phyloP scores from a whole-genome alignment of 176 grass and related monocot genomes.

The Eragrostis curvula region DNA sequence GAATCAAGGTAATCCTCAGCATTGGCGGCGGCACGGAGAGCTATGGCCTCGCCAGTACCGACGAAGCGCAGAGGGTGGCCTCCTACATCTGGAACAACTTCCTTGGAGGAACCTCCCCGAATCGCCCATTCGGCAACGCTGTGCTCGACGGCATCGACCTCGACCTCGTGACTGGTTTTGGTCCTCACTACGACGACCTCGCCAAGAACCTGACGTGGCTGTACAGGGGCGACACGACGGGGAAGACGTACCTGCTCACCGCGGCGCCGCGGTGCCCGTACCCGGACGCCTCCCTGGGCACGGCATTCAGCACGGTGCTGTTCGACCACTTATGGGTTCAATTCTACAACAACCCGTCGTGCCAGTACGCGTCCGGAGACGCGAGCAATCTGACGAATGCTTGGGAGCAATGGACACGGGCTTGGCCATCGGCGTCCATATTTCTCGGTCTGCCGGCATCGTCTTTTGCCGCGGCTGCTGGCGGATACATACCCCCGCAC shows the following conservation, averaged over 20 bases:
- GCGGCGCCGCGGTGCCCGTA: conserved; percentile 60
- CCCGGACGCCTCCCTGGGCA: conserved; percentile 48
- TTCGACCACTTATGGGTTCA: conserved; percentile 67
- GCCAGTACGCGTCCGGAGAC: conserved; percentile 40
- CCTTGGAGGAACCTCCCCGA: conserved; percentile 38
- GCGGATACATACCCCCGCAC: conserved; percentile 70
- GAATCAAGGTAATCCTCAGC: conserved; percentile 64
- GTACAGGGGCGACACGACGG: no score
- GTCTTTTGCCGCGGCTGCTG: neutral
- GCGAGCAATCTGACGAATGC: conserved; percentile 40
- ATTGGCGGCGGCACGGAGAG: conserved; percentile 11
- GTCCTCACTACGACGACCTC: no score
- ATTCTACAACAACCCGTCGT: conserved; percentile 54
- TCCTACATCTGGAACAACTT: conserved; percentile 74
- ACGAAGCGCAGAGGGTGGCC: conserved; percentile 60
- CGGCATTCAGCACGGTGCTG: conserved; percentile 47
- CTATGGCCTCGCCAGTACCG: conserved; percentile 46
- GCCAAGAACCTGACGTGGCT: no score
- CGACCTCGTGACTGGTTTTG: no score
- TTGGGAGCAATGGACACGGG: no score
- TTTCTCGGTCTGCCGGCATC: conserved; percentile 71
- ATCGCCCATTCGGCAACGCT: conserved; percentile 55
- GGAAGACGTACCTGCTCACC: conserved; percentile 32
- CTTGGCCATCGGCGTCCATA: no score
- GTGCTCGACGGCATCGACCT: conserved; percentile 75